A percentile compares a stretch with the other conserved stretches of the same genome.
These are phyloP conservation scores for Salix suchowensis DNA, from an alignment of 345 rosid species.

Conservation along the genomic window DNA sequence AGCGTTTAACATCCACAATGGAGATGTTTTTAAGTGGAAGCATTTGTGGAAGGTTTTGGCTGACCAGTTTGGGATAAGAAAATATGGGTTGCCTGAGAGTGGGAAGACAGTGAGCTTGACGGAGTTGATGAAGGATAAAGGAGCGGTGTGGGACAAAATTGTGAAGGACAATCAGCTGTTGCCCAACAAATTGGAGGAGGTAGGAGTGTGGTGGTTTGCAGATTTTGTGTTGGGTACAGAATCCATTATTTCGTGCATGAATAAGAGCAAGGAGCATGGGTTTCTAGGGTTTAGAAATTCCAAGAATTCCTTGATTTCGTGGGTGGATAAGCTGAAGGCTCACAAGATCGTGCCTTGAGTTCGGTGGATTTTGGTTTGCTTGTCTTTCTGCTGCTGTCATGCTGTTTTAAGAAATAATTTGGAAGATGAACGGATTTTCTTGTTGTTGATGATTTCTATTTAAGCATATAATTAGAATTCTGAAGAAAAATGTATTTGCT, in stretches of 20 bases:
- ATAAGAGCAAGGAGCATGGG: conserved; percentile 85
- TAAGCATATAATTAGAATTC: not conserved
- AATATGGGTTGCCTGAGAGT: conserved; percentile 56
- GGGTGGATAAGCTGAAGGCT: conserved; percentile 21
- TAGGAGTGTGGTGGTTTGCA: conserved; percentile 61
- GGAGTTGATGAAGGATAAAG: conserved; percentile 70
- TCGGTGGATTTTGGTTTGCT: not conserved
- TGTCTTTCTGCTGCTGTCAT: not conserved
- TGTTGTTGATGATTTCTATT: not conserved
- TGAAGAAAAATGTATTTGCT: not conserved
- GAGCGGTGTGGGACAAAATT: conserved; percentile 66
- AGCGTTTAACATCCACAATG: conserved; percentile 71
- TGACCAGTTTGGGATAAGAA: conserved; percentile 74
- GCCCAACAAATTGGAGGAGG: conserved; percentile 50
- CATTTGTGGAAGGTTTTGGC: conserved; percentile 74
- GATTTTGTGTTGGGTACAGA: conserved; percentile 32
- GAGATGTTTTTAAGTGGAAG: conserved; percentile 77
- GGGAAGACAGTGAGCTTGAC: conserved; percentile 38
- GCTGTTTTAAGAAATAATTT: not conserved
- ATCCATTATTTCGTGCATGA: conserved; percentile 42
- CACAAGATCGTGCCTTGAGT: conserved; percentile 17
- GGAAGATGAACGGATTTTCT: not conserved
- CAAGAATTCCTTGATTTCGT: conserved; percentile 50
- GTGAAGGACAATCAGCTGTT: conserved; percentile 56
- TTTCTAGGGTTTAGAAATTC: conserved; percentile 83